These are phyloP conservation scores for Rhizopus arrhizus DNA, from an alignment of 371 early-diverging fungal genomes.

Conservation along the genomic window DNA sequence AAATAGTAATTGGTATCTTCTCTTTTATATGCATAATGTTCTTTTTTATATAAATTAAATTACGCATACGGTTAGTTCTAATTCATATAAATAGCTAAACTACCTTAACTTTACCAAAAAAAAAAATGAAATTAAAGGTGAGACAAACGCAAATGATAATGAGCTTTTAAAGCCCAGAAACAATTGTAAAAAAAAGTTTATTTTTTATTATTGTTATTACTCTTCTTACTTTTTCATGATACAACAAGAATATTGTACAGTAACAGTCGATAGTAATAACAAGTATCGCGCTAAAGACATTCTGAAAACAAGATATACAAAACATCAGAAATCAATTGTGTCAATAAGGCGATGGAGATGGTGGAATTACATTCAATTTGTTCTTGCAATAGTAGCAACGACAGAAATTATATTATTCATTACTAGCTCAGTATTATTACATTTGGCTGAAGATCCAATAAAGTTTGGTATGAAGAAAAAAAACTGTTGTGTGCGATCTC, in stretches of 20 bases:
- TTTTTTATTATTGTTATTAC: conserved; percentile 1
- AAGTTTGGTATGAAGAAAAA: conserved; percentile 10
- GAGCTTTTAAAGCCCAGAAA: too few species aligned
- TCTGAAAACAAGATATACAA: neutral
- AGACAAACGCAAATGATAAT: too few species aligned
- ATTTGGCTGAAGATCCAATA: conserved; percentile 14
- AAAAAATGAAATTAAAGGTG: too few species aligned
- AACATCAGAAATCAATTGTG: neutral
- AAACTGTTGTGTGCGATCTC: too few species aligned
- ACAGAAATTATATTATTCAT: conserved; percentile 17
- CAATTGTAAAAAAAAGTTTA: neutral
- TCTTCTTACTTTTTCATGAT: neutral
- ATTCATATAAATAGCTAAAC: too few species aligned
- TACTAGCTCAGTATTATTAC: conserved; percentile 1
- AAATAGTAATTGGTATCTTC: neutral
- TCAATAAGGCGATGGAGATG: conserved; percentile 18
- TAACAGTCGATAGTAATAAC: neutral
- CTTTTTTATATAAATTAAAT: neutral
- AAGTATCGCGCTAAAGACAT: neutral
- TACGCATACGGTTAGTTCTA: too few species aligned
- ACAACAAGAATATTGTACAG: conserved; percentile 2
- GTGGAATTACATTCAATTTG: conserved; percentile 17
- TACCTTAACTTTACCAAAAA: too few species aligned
- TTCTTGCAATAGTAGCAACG: neutral
- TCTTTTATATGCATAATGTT: neutral